Conservation (phyloP, 2,329 filamentous ascomycete species). For the Cladobotryum mycophilum region DNA sequence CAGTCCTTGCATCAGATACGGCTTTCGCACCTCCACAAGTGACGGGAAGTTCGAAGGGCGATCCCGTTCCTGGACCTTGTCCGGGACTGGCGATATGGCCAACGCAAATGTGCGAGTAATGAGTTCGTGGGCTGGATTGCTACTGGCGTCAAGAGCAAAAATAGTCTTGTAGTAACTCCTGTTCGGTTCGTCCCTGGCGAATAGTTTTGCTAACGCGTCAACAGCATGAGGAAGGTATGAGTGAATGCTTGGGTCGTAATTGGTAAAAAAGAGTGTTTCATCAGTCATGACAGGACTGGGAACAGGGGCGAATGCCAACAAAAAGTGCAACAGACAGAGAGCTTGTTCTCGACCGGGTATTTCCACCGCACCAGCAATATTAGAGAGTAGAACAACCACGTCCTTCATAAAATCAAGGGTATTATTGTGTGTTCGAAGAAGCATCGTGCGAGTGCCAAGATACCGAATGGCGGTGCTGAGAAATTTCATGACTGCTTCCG, state of each 20-base stretch:
- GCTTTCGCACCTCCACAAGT: conserved; percentile 75
- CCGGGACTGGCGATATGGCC: conserved; percentile 78
- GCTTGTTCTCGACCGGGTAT: conserved; percentile 84
- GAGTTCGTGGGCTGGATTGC: conserved; percentile 65
- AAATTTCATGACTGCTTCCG: conserved; percentile 73
- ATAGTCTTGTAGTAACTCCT: conserved; percentile 76
- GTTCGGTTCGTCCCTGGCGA: conserved; percentile 92
- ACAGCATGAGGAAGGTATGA: conserved; percentile 85
- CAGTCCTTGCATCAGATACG: conserved; percentile 86
- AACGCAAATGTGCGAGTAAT: conserved; percentile 83
- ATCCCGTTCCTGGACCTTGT: conserved; percentile 45
- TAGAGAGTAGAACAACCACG: conserved; percentile 79
- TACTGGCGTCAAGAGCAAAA: conserved; percentile 64
- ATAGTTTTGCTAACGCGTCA: conserved; percentile 82
- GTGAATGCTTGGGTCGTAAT: conserved; percentile 75
- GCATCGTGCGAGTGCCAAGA: conserved; percentile 80
- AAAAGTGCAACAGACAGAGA: conserved; percentile 76
- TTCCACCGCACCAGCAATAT: conserved; percentile 73
- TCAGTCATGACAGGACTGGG: conserved; percentile 57
- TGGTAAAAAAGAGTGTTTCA: conserved; percentile 64
- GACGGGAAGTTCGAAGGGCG: conserved; percentile 56
- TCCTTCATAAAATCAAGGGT: conserved; percentile 98
- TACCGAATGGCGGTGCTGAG: conserved; percentile 78
- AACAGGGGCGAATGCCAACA: conserved; percentile 81
- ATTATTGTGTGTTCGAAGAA: conserved; percentile 75